Evolutionary conservation across 2,329 filamentous ascomycete genomes (phyloP).

Genomic region (Colletotrichum abscissum): DNA sequence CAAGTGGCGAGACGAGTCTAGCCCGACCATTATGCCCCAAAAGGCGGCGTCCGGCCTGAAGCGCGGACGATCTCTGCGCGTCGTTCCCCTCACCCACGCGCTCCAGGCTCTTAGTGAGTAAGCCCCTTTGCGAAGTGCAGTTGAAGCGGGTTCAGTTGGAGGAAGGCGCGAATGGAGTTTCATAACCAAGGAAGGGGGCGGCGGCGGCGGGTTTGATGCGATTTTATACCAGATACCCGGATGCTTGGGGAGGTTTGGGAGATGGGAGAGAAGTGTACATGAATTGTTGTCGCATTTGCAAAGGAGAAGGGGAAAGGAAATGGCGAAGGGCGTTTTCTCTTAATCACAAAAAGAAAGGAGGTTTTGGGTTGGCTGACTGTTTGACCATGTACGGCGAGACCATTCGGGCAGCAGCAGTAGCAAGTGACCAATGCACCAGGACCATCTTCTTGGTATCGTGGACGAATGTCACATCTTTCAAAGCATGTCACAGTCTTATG

Average conservation of each 20-base stretch:
- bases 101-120: constrained; percentile 65
- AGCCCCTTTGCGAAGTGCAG: not conserved
- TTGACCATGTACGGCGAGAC: not conserved
- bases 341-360: not conserved
- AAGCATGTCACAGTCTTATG: not conserved
- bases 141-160: not conserved
- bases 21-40: constrained; percentile 62
- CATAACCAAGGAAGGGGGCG: not conserved
- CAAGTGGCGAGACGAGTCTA: constrained; percentile 74
- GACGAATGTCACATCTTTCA: not conserved
- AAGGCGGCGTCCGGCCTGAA: constrained; percentile 47
- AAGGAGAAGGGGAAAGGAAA: not conserved
- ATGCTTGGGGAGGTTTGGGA: constrained; percentile 33
- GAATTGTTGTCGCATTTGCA: constrained; percentile 29
- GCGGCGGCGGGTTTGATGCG: not conserved
- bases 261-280: constrained; percentile 26
- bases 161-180: constrained; percentile 2
- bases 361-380: not conserved
- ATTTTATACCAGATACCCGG: constrained; percentile 27
- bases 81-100: constrained; percentile 68
- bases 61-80: constrained; percentile 64
- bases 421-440: not conserved
- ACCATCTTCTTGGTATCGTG: not conserved
- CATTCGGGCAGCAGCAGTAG: not conserved
- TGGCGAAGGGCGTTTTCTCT: constrained; percentile 22